Evolutionary conservation across 352 stramenopile species (phyloP).

Genomic region (Globisporangium spinosum): DNA sequence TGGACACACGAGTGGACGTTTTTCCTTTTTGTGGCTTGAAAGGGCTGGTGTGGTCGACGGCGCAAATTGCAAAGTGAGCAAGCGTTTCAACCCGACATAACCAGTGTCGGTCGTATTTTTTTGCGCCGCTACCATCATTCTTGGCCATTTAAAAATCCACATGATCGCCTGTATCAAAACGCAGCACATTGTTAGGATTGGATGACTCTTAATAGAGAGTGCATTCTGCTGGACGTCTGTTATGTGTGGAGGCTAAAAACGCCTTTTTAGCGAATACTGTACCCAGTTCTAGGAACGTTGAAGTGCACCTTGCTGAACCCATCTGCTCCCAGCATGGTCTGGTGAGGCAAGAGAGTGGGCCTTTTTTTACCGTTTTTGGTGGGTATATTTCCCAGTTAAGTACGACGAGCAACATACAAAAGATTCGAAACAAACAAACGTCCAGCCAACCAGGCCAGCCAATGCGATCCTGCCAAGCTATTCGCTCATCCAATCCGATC

Average conservation of each 20-base stretch:
- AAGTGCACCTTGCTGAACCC: constrained; percentile 11
- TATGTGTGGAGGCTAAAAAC: background rate
- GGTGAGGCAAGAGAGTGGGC: constrained; percentile 5
- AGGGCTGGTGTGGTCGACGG: background rate
- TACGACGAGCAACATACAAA: background rate
- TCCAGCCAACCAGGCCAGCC: background rate
- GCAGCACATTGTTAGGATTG: background rate
- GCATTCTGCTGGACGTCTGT: background rate
- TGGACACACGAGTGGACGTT: background rate
- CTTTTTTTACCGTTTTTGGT: background rate
- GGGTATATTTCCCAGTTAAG: background rate
- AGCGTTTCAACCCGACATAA: background rate
- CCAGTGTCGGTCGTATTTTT: background rate
- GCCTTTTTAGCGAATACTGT: background rate
- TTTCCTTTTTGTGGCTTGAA: background rate
- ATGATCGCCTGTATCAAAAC: background rate
- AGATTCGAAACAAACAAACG: background rate
- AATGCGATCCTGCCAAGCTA: background rate
- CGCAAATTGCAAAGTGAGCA: constrained; percentile 11
- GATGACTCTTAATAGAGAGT: background rate
- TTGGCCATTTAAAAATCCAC: background rate
- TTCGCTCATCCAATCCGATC: background rate
- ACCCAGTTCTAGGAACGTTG: constrained; percentile 5
- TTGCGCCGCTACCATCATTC: constrained; percentile 4
- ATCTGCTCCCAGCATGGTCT: background rate